These are phyloP conservation scores for Bryopsis sp. DNA, from an alignment of 139 green algal genomes.

Conservation along the genomic window DNA sequence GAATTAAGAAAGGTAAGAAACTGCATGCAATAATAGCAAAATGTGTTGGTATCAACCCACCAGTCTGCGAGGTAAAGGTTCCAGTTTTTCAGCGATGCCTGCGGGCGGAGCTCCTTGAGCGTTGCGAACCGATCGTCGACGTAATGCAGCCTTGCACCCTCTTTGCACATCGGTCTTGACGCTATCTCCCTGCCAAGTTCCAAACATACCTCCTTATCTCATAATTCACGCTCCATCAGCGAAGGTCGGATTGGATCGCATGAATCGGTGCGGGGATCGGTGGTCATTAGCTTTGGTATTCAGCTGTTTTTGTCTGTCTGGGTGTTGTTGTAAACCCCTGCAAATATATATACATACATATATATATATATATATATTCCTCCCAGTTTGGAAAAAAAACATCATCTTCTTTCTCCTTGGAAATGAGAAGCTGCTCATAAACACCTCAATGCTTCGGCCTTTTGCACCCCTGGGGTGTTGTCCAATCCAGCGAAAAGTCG, in stretches of 20 bases:
- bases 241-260: neutral
- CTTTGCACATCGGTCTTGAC: constrained; percentile 7
- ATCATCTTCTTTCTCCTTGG: neutral
- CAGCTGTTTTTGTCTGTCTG: neutral
- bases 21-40: too few relatives aligned
- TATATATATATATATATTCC: neutral
- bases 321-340: neutral
- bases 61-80: constrained; percentile 10
- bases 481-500: neutral
- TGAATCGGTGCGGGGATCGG: neutral
- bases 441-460: neutral
- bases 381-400: too few relatives aligned
- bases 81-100: neutral
- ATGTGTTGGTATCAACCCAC: too few relatives aligned
- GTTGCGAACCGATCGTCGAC: neutral
- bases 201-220: neutral
- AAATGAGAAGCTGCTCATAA: neutral
- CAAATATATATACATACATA: neutral
- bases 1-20: too few relatives aligned
- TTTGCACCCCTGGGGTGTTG: neutral
- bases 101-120: neutral
- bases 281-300: neutral
- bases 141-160: constrained; percentile 12
- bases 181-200: neutral
- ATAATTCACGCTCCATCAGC: neutral